Percentiles rank a stretch among this genome's conserved stretches.
These are phyloP conservation scores for Ceratonia siliqua DNA, from an alignment of 306 rosid species.

Conservation along the genomic window DNA sequence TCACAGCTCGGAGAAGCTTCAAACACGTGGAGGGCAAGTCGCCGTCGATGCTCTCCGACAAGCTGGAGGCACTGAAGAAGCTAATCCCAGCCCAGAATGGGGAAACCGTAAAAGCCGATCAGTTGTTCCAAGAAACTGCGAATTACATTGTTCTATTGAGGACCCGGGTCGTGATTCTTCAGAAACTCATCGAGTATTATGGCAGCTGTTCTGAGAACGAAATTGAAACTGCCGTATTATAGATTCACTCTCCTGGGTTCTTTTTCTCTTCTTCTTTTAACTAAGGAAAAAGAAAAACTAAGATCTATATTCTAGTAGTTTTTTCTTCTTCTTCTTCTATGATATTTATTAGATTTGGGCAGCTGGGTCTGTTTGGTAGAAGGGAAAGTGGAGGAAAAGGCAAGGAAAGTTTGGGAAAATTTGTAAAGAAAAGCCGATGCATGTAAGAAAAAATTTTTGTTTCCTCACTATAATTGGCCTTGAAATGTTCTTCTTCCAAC, in stretches of 20 bases:
- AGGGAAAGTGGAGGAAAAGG: slow-evolving; percentile 33
- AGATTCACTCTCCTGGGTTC: not conserved
- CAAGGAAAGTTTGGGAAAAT: slow-evolving; percentile 19
- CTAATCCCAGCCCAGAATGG: slow-evolving; percentile 43
- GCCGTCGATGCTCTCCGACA: slow-evolving; percentile 40
- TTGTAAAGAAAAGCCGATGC: not conserved
- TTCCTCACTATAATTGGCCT: not conserved
- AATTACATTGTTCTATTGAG: slow-evolving; percentile 58
- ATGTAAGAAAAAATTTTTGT: not conserved
- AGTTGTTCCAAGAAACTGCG: slow-evolving; percentile 56
- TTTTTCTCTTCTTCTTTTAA: not conserved
- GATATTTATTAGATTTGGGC: slow-evolving; percentile 29
- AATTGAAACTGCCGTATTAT: slow-evolving; percentile 31
- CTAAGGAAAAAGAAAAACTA: not conserved
- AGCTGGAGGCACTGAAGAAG: slow-evolving; percentile 52
- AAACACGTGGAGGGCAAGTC: slow-evolving; percentile 31
- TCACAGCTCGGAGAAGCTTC: slow-evolving; percentile 35
- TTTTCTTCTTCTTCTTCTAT: not conserved
- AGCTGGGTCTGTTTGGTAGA: slow-evolving; percentile 40
- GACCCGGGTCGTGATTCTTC: slow-evolving; percentile 52
- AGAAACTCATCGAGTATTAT: slow-evolving; percentile 54
- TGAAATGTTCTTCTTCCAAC: not conserved
- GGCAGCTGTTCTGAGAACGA: slow-evolving; percentile 39
- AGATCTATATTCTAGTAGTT: not conserved
- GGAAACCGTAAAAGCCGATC: slow-evolving; percentile 39